A percentile compares a stretch with the other conserved stretches of the same genome.
Evolutionary conservation across 2,329 filamentous ascomycete species (phyloP).

Genomic region (Cercospora sp.): DNA sequence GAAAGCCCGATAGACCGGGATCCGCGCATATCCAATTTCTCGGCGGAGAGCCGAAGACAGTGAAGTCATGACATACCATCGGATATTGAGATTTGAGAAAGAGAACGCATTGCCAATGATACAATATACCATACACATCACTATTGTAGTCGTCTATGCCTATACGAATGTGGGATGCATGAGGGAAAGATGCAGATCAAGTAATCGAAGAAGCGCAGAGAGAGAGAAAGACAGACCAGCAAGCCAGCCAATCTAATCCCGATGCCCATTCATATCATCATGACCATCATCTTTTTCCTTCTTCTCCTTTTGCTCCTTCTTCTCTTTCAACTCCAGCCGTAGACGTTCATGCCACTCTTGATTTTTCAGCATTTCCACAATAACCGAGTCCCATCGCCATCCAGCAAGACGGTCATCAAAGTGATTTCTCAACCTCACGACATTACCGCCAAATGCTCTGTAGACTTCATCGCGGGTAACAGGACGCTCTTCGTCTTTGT

Average conservation of each 20-base stretch:
- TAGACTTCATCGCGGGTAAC: not conserved
- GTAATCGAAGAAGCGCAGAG: not conserved
- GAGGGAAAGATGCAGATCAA: not conserved
- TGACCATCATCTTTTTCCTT: not conserved
- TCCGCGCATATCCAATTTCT: not conserved
- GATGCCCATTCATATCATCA: not conserved
- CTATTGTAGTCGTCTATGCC: not conserved
- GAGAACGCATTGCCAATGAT: not conserved
- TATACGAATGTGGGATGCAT: not conserved
- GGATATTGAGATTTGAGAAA: not conserved
- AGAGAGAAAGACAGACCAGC: not conserved
- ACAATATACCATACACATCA: constrained; percentile 2
- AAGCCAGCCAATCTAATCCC: not conserved
- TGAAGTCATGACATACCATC: not conserved
- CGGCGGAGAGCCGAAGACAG: not conserved
- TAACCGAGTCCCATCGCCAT: not conserved
- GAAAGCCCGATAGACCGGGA: not conserved
- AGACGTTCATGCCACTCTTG: not conserved
- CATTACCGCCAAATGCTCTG: not conserved
- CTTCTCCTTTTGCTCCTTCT: not conserved
- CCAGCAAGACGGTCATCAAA: not conserved
- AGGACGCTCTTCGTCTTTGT: not conserved
- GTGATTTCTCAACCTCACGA: not conserved
- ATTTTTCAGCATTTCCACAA: not conserved
- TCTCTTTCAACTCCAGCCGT: not conserved